These are phyloP conservation scores for Populus pruinosa DNA, from an alignment of 345 rosid species.

Conservation along the genomic window DNA sequence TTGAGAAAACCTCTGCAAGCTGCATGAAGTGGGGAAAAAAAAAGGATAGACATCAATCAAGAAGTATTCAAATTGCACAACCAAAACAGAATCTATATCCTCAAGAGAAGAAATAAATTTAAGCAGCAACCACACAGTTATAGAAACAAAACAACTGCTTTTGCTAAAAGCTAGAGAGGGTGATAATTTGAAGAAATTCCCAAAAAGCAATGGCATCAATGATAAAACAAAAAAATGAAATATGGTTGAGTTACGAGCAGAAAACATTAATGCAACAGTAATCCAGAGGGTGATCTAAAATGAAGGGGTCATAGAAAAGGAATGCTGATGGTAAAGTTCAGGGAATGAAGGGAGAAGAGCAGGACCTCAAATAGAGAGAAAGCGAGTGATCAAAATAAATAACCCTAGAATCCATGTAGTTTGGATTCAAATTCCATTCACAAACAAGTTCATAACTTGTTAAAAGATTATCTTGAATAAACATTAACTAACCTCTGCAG, in stretches of 20 bases:
- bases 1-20: slow-evolving; percentile 99
- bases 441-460: neutral
- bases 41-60: neutral
- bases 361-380: neutral
- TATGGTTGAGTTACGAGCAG: neutral
- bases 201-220: neutral
- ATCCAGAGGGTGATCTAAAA: neutral
- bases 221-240: neutral
- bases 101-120: neutral
- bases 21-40: slow-evolving; percentile 31
- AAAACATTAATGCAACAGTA: neutral
- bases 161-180: neutral
- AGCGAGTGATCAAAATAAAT: neutral
- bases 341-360: neutral
- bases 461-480: neutral
- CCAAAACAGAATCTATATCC: neutral
- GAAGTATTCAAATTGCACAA: neutral
- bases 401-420: neutral
- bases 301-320: neutral
- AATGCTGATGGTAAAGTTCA: neutral
- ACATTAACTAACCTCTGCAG: slow-evolving; percentile 67
- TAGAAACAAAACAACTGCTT: slow-evolving; percentile 1
- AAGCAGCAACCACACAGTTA: neutral
- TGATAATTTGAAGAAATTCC: neutral
- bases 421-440: neutral